Evolutionary conservation across 2,329 filamentous ascomycete species (phyloP), one percentile per base, ranked within the genome.

Genomic region (Cladosporium sp.): DNA sequence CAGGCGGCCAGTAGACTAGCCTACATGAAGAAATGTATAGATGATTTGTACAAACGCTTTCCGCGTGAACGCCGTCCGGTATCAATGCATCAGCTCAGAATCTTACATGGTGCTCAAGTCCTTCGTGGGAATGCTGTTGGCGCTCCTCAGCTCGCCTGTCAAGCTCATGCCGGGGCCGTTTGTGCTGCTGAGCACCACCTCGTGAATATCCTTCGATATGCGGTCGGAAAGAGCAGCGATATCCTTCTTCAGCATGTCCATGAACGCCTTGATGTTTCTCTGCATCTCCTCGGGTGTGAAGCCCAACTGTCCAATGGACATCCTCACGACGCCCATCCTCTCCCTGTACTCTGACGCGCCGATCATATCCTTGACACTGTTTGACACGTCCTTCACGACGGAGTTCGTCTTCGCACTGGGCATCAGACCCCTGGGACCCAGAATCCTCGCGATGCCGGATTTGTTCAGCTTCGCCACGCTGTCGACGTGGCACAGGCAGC

Each of bases 381-480:
- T 79, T 63, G 85, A 85, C 18, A 97, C 86, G 76, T 96, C 90
- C 74, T 86, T 89, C 26, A 96, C 92, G 64, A 99, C 91, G 0
- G 95, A 98, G 69, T 92, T 93, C 68, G 88, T 88, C 83, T 97
- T 97, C 67, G 86, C 81, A 76, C 87, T 96, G 6, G 95, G 95
- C 95, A 99, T 98, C 74, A 99, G 79, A 2, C 93, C 93, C 78
- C 87, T 89, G 54, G 96, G 95, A 74, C 95, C 95, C 23, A 99
- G 83, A 51, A 97, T 85, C 70, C 89, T 86, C 69, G 91, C 94
- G 68, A 99, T 78, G 0, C 86, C 87, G 39, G 93, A 90, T 82
- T 95, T 93, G 76, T 89, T 90, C 73, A 99, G 82, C 65, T 91
- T 92, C 61, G 86, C 84, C 71, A 95, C 83, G 71, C 89, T 93